Evolutionary conservation across 139 green algal genomes (phyloP).

Genomic region (Closterium sp.): DNA sequence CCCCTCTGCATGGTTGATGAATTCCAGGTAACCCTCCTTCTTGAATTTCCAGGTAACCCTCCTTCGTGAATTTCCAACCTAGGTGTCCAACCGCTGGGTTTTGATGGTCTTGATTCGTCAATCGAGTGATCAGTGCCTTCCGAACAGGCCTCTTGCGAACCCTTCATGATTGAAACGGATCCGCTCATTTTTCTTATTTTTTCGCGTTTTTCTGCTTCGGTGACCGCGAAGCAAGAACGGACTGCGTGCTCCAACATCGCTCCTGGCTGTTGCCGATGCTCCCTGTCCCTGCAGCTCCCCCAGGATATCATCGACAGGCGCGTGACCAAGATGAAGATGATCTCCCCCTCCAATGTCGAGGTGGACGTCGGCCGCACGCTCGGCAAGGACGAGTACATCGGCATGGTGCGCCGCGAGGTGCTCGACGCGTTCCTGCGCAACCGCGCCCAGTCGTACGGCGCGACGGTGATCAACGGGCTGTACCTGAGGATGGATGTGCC

Average conservation of each 20-base stretch:
- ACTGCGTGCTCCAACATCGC: too few species aligned
- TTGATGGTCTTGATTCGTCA: too few species aligned
- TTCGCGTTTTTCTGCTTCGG: too few species aligned
- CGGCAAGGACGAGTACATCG: constrained; percentile 96
- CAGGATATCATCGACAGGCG: constrained; percentile 57
- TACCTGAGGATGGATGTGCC: constrained; percentile 73
- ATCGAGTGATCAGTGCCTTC: too few species aligned
- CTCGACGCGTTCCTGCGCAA: constrained; percentile 96
- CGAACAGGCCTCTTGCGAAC: too few species aligned
- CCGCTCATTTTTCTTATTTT: too few species aligned
- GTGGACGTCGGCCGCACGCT: constrained; percentile 98
- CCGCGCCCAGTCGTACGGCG: constrained; percentile 78
- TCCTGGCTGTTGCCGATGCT: too few species aligned
- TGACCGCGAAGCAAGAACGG: too few species aligned
- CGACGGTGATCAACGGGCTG: constrained; percentile 93
- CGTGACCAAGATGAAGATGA: constrained; percentile 99
- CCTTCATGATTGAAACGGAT: too few species aligned
- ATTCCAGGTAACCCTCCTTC: constrained; percentile 72
- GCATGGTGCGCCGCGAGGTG: constrained; percentile 88
- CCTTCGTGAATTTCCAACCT: not conserved
- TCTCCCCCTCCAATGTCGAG: constrained; percentile 96
- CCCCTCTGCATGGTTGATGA: constrained; percentile 99
- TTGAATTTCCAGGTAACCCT: not conserved
- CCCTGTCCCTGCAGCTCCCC: constrained; percentile 27
- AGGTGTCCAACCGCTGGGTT: too few species aligned